Percentiles rank a stretch among this genome's conserved stretches.
Evolutionary conservation across 345 rosid genomes (phyloP).

Genomic region (Noccaea caerulescens): DNA sequence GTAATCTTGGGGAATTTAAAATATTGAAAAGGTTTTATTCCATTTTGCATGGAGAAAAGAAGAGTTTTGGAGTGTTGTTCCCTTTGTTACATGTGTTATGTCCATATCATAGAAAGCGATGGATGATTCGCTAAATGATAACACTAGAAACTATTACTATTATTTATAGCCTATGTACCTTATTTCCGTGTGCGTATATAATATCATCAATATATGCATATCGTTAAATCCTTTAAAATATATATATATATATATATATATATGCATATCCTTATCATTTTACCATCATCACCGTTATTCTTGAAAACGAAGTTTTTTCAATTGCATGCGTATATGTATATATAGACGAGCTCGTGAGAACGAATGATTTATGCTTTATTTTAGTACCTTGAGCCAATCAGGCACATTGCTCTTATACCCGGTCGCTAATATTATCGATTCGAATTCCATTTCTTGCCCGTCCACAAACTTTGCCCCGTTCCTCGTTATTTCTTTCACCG

Average conservation of each 20-base stretch:
- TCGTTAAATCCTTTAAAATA: no score
- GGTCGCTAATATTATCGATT: constrained; percentile 83
- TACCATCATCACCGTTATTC: constrained; percentile 43
- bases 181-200: neutral
- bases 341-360: neutral
- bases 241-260: neutral
- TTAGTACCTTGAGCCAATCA: constrained; percentile 81
- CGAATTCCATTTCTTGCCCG: constrained; percentile 74
- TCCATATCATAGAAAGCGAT: constrained; percentile 41
- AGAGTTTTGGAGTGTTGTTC: constrained; percentile 43
- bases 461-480: constrained; percentile 70
- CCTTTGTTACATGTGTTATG: constrained; percentile 35
- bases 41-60: constrained; percentile 51
- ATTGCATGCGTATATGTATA: constrained; percentile 12
- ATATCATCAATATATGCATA: constrained; percentile 1
- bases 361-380: neutral
- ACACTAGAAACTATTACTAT: constrained; percentile 28
- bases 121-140: constrained; percentile 38
- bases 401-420: constrained; percentile 96
- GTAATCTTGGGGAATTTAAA: constrained; percentile 14
- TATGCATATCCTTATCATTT: constrained; percentile 25
- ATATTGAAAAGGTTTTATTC: constrained; percentile 31
- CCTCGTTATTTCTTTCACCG: constrained; percentile 73
- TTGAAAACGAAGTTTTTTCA: constrained; percentile 32
- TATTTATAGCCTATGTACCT: constrained; percentile 2